These are phyloP conservation scores for Kentomonas sorsogonicus DNA, from an alignment of 208 protist species.

Conservation along the genomic window DNA sequence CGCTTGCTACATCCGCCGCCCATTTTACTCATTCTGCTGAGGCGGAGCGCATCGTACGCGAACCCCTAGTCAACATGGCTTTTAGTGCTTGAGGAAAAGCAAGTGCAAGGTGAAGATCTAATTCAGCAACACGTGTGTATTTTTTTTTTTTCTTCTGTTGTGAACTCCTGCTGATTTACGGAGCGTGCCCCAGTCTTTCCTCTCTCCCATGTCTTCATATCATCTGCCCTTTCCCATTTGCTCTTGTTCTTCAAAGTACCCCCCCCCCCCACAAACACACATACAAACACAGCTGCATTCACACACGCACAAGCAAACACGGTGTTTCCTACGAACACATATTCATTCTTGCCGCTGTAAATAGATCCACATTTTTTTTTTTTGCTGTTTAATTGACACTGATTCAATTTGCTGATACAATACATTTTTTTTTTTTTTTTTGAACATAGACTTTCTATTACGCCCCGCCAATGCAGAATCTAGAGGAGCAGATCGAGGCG, in stretches of 20 bases:
- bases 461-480: not conserved
- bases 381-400: no score
- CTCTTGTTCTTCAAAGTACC: not conserved
- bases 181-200: not conserved
- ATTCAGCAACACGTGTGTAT: slow-evolving; percentile 4
- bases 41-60: no score
- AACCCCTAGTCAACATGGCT: not conserved
- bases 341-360: no score
- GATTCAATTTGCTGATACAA: not conserved
- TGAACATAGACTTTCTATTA: slow-evolving; percentile 1
- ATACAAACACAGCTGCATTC: not conserved
- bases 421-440: not conserved
- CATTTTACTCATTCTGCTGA: no score
- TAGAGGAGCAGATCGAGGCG: slow-evolving; percentile 21
- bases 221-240: not conserved
- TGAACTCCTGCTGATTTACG: no score
- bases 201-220: not conserved
- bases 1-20: no score
- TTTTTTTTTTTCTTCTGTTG: slow-evolving; percentile 13
- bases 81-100: not conserved
- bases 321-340: no score
- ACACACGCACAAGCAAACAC: no score
- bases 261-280: not conserved
- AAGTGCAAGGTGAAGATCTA: not conserved
- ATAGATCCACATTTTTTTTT: no score